A percentile compares a stretch with the other conserved stretches of the same genome.
phyloP scores from a whole-genome alignment of 768 basidiomycete genomes.

The Xerocomus potaroensis region DNA sequence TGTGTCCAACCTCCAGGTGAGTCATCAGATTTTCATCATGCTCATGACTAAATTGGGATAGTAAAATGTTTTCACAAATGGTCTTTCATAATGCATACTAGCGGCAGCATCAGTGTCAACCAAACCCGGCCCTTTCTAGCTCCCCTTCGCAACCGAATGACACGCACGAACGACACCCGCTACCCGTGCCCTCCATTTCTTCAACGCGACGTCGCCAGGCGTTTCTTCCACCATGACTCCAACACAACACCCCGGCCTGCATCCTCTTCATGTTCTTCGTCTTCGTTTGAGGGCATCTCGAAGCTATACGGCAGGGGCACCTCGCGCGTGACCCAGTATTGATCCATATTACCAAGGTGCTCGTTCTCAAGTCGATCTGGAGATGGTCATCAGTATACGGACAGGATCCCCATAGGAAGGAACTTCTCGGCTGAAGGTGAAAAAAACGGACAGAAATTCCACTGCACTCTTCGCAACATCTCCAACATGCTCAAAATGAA shows the following conservation, averaged over 20 bases:
- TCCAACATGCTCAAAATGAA: constrained; percentile 73
- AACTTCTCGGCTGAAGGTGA: too few relatives aligned
- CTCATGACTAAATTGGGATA: too few relatives aligned
- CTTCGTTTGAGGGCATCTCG: constrained; percentile 44
- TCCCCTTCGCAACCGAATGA: too few relatives aligned
- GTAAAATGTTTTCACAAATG: too few relatives aligned
- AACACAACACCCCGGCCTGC: neutral
- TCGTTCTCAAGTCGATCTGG: constrained; percentile 82
- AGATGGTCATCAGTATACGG: neutral
- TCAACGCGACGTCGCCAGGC: neutral
- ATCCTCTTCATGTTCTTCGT: constrained; percentile 38
- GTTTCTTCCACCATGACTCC: neutral
- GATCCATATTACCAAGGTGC: constrained; percentile 93
- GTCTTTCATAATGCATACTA: too few relatives aligned
- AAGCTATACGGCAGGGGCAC: constrained; percentile 76
- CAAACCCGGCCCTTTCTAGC: too few relatives aligned
- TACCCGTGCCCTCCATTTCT: constrained; percentile 4
- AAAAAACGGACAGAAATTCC: constrained; percentile 77
- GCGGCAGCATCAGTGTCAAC: too few relatives aligned
- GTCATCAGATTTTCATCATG: too few relatives aligned
- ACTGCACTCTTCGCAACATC: constrained; percentile 75
- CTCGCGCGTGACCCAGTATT: constrained; percentile 84
- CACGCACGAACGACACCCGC: too few relatives aligned
- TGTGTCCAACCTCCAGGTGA: too few relatives aligned
- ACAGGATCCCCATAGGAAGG: too few relatives aligned